Conservation (phyloP, 2,329 filamentous ascomycete species). For the Penicillium sp. region DNA sequence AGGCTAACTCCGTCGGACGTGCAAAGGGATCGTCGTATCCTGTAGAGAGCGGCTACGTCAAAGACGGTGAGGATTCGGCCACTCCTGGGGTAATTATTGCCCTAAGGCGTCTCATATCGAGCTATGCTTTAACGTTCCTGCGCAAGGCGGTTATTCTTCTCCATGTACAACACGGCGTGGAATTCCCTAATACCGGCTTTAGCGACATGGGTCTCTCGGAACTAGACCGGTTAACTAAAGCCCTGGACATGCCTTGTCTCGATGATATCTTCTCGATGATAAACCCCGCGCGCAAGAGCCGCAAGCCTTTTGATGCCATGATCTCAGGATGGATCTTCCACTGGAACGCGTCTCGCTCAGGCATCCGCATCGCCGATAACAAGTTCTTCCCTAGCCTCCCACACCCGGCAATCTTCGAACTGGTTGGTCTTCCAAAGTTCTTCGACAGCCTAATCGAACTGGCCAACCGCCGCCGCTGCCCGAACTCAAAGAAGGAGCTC, state of each 20-base stretch:
- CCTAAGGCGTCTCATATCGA: constrained; percentile 60
- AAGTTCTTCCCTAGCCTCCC: constrained; percentile 58
- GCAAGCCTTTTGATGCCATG: constrained; percentile 53
- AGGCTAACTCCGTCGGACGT: constrained; percentile 41
- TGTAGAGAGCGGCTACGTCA: constrained; percentile 43
- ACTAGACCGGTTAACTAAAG: constrained; percentile 77
- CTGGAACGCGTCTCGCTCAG: constrained; percentile 42
- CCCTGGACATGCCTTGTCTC: constrained; percentile 76
- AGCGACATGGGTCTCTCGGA: constrained; percentile 72
- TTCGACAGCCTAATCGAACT: constrained; percentile 94
- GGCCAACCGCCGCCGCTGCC: constrained; percentile 80
- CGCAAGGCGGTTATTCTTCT: constrained; percentile 84
- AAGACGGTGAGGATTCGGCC: constrained; percentile 42
- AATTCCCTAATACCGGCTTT: constrained; percentile 75
- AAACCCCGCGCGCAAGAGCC: constrained; percentile 44
- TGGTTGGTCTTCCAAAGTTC: constrained; percentile 88
- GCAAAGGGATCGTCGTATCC: constrained; percentile 42
- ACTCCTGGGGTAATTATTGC: constrained; percentile 39
- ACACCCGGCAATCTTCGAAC: constrained; percentile 91
- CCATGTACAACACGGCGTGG: constrained; percentile 85
- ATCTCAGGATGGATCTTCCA: constrained; percentile 73
- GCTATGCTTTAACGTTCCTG: constrained; percentile 88
- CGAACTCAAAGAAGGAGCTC: constrained; percentile 87
- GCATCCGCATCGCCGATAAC: constrained; percentile 38
- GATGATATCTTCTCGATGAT: constrained; percentile 74